Conservation (phyloP, 805 yeast species). For the Saturnispora zaruensis region DNA sequence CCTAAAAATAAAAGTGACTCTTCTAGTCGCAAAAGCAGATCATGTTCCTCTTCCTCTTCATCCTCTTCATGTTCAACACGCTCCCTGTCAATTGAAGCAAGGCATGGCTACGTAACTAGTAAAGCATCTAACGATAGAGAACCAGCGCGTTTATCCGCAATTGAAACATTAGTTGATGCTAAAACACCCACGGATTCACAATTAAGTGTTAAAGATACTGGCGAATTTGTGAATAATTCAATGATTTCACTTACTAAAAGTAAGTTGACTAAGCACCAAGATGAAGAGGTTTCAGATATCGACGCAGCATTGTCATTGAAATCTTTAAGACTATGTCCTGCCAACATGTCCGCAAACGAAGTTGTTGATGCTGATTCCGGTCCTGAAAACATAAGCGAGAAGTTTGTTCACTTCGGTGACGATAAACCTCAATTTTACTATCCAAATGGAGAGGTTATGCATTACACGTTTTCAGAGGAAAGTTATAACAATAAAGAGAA, state of each 20-base stretch:
- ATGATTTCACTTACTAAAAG: not conserved
- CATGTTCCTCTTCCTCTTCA: not conserved
- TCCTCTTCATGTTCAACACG: not conserved
- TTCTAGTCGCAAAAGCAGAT: not conserved
- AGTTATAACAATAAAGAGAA: constrained; percentile 10
- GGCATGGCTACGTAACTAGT: not conserved
- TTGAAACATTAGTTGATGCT: not conserved
- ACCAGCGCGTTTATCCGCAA: not conserved
- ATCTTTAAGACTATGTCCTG: not conserved
- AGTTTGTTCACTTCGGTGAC: not conserved
- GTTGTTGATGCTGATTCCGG: not conserved
- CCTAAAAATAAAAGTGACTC: not conserved
- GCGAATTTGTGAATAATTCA: not conserved
- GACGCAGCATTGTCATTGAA: not conserved
- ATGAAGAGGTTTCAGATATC: not conserved
- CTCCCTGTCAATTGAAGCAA: not conserved
- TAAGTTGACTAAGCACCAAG: not conserved
- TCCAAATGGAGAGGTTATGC: constrained; percentile 14
- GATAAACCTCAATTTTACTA: constrained; percentile 11
- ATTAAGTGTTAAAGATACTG: not conserved
- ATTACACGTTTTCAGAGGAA: constrained; percentile 11
- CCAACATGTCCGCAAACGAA: not conserved
- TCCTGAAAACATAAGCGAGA: not conserved
- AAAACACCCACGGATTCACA: not conserved
- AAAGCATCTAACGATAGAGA: not conserved